phyloP scores from a whole-genome alignment of 306 rosid species.

The Quercus ilex region DNA sequence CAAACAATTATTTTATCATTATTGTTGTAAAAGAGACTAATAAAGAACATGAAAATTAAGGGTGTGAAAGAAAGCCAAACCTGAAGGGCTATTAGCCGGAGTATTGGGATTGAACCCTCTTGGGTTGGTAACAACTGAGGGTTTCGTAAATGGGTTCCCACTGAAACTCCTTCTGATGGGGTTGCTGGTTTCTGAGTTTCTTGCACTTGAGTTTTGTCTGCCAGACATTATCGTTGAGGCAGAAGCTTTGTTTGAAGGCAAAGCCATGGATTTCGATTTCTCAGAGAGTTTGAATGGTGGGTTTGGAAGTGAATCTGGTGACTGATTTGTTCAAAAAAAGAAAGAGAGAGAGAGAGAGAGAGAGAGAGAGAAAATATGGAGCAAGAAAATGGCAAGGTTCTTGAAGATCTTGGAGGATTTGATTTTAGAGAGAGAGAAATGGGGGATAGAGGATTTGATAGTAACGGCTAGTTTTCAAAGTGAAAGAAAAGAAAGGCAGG shows the following conservation, averaged over 20 bases:
- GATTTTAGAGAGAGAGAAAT: conserved; percentile 15
- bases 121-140: conserved; percentile 41
- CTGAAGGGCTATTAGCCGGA: conserved; percentile 69
- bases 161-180: conserved; percentile 66
- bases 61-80: conserved; percentile 17
- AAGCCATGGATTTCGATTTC: conserved; percentile 24
- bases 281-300: neutral
- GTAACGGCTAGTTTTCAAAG: conserved; percentile 58
- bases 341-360: too few relatives aligned
- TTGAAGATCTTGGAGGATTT: neutral
- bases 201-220: conserved; percentile 40
- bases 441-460: neutral
- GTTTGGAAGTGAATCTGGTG: neutral
- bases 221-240: conserved; percentile 32
- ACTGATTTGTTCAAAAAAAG: neutral
- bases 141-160: conserved; percentile 67
- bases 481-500: neutral
- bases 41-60: neutral
- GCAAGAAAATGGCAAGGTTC: neutral
- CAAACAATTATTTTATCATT: neutral
- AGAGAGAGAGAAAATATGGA: neutral
- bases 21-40: neutral
- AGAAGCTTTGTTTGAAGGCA: conserved; percentile 48
- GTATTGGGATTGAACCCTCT: conserved; percentile 52
- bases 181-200: conserved; percentile 59